Conservation (phyloP, 345 rosid genomes). For the Acer saccharum region DNA sequence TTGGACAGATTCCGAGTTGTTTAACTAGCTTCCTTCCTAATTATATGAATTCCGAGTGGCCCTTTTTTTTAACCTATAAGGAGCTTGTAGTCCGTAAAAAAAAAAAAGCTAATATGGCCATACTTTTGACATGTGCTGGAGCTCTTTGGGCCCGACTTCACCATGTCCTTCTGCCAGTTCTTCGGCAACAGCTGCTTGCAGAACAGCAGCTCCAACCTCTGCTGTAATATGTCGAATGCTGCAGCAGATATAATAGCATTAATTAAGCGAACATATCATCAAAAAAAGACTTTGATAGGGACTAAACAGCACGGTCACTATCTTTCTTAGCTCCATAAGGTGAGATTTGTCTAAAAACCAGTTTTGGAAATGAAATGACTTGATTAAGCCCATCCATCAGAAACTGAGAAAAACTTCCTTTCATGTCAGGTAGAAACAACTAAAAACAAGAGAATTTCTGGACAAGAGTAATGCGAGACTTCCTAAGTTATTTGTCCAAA, state of each 20-base stretch:
- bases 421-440: not conserved
- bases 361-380: not conserved
- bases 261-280: not conserved
- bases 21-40: too few species aligned
- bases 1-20: too few species aligned
- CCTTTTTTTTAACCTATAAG: too few species aligned
- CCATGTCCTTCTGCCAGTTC: constrained; percentile 85
- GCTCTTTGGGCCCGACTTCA: constrained; percentile 73
- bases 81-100: too few species aligned
- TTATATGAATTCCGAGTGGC: too few species aligned
- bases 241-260: constrained; percentile 32
- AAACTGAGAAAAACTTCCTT: not conserved
- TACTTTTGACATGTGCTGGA: constrained; percentile 84
- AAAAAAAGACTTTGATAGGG: not conserved
- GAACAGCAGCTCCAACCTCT: constrained; percentile 93
- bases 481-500: too few species aligned
- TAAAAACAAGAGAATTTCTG: not conserved
- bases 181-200: constrained; percentile 80
- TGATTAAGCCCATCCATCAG: not conserved
- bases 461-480: not conserved
- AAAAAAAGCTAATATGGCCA: not conserved
- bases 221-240: constrained; percentile 92
- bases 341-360: not conserved
- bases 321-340: not conserved
- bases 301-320: not conserved